Percentiles rank a stretch among this genome's conserved stretches.
These are phyloP conservation scores for Suillus subluteus DNA, from an alignment of 768 basidiomycete genomes.

Conservation along the genomic window DNA sequence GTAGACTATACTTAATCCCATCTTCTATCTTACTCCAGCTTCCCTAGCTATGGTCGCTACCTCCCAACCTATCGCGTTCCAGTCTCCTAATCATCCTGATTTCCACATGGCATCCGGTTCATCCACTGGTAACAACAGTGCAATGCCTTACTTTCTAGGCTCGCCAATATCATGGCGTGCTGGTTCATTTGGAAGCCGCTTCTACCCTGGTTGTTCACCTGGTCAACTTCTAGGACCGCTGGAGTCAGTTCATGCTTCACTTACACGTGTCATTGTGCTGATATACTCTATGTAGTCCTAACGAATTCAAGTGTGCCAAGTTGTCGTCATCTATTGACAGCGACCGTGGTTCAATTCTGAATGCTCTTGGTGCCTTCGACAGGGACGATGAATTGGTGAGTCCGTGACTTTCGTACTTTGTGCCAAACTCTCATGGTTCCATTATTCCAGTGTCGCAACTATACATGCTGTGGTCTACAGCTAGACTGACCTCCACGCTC, in stretches of 20 bases:
- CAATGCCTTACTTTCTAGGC: conserved; percentile 71
- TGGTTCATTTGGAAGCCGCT: conserved; percentile 65
- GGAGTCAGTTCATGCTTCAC: conserved; percentile 53
- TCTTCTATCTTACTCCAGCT: not conserved
- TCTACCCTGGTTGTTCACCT: conserved; percentile 66
- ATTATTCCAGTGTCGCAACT: conserved; percentile 71
- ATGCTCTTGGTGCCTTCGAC: conserved; percentile 67
- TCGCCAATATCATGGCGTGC: conserved; percentile 75
- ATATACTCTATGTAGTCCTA: conserved; percentile 34
- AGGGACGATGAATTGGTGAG: conserved; percentile 77
- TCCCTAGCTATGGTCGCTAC: conserved; percentile 37
- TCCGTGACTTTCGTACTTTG: conserved; percentile 15
- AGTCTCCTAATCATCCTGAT: conserved; percentile 28
- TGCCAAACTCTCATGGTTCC: conserved; percentile 1
- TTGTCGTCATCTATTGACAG: conserved; percentile 60
- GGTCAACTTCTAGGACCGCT: conserved; percentile 62
- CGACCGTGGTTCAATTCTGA: conserved; percentile 63
- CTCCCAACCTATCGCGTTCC: conserved; percentile 51
- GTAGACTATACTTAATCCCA: not conserved
- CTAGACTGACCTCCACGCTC: conserved; percentile 77
- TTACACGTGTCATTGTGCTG: conserved; percentile 2
- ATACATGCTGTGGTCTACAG: conserved; percentile 85
- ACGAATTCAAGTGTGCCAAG: conserved; percentile 50
- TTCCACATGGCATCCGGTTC: conserved; percentile 50
- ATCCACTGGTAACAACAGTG: conserved; percentile 46